Evolutionary conservation across 2,329 filamentous ascomycete genomes (phyloP).

Genomic region (Phoma sp.): DNA sequence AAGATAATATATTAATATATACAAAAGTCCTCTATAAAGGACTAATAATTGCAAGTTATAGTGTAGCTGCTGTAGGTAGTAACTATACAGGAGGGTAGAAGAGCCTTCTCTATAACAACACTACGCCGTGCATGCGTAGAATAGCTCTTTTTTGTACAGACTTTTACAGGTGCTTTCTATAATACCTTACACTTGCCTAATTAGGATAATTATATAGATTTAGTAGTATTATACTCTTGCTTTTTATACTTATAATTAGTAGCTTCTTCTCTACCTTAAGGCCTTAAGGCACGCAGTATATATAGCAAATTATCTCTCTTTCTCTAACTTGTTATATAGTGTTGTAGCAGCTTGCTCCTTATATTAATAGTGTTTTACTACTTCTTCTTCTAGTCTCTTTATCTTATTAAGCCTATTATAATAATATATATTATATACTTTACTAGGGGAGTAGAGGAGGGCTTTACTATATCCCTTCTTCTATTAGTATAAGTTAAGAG

Average conservation of each 20-base stretch:
- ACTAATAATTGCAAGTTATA: background rate
- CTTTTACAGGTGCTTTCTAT: background rate
- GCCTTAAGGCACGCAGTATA: background rate
- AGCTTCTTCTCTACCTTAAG: background rate
- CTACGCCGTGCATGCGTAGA: background rate
- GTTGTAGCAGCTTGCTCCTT: no score
- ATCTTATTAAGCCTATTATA: background rate
- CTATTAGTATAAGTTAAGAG: background rate
- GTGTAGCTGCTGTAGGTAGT: no score
- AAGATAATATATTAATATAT: background rate
- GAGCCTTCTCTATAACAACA: constrained; percentile 1
- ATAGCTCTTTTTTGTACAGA: background rate
- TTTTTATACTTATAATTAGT: background rate
- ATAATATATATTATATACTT: background rate
- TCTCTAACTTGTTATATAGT: no score
- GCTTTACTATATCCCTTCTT: background rate
- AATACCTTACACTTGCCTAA: background rate
- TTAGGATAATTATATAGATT: no score
- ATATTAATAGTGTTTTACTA: no score
- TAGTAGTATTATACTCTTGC: background rate
- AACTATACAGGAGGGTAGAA: background rate
- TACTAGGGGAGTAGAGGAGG: background rate
- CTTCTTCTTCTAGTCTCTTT: no score
- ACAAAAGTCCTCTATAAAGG: no score
- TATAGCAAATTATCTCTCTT: background rate